These are phyloP conservation scores for Psilocybe sp. DNA, from an alignment of 768 basidiomycete species.

Conservation along the genomic window DNA sequence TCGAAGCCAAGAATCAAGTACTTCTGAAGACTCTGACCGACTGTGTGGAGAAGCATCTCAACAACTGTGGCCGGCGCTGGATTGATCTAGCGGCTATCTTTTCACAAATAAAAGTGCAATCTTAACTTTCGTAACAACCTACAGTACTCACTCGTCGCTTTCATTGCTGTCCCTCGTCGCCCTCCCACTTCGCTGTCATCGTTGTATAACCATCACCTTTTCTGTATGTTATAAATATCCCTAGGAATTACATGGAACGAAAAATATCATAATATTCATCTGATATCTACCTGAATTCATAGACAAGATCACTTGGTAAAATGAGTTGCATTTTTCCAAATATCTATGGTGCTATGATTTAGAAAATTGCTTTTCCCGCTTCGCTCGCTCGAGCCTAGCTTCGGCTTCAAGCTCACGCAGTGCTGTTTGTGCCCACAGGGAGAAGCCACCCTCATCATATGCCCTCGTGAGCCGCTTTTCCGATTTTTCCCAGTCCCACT, in stretches of 20 bases:
- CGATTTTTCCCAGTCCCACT: constrained; percentile 54
- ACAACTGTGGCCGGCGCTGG: constrained; percentile 86
- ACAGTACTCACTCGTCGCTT: constrained; percentile 4
- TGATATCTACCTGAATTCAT: too few relatives aligned
- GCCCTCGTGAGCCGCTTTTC: constrained; percentile 52
- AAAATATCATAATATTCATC: too few relatives aligned
- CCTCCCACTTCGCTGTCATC: neutral
- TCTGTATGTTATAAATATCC: too few relatives aligned
- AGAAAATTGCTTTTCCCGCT: constrained; percentile 23
- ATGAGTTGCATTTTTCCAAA: too few relatives aligned
- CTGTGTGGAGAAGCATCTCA: constrained; percentile 77
- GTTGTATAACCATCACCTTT: too few relatives aligned
- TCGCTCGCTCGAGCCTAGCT: constrained; percentile 43
- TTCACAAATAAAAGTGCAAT: constrained; percentile 70
- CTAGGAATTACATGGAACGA: too few relatives aligned
- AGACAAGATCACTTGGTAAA: too few relatives aligned
- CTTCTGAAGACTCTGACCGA: constrained; percentile 51
- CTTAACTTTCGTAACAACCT: neutral
- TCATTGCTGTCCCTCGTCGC: constrained; percentile 1
- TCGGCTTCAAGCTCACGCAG: constrained; percentile 59
- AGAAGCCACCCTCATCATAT: constrained; percentile 58
- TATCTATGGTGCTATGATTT: neutral
- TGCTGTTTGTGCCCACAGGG: constrained; percentile 52
- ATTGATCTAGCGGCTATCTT: constrained; percentile 81
- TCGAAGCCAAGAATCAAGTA: constrained; percentile 46